These are phyloP conservation scores for Hyaloperonospora arabidopsidis DNA, from an alignment of 352 stramenopile species.

Conservation along the genomic window DNA sequence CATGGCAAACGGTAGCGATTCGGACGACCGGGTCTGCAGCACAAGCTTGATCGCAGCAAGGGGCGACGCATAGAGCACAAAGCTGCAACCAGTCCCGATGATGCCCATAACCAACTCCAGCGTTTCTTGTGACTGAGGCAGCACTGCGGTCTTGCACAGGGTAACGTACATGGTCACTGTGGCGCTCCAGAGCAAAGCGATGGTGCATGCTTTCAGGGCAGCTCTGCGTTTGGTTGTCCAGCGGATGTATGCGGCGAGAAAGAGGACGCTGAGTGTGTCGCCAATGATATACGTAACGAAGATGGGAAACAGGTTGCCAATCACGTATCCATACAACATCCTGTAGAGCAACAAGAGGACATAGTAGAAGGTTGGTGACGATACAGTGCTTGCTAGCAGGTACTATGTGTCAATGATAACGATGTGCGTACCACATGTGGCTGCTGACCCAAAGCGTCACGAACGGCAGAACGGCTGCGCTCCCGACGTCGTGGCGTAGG, in stretches of 20 bases:
- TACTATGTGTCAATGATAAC: no score
- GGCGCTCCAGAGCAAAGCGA: constrained; percentile 36
- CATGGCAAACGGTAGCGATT: constrained; percentile 57
- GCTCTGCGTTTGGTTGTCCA: constrained; percentile 31
- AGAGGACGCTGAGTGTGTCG: constrained; percentile 38
- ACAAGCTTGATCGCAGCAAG: constrained; percentile 51
- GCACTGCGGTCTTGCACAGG: constrained; percentile 25
- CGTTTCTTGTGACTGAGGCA: constrained; percentile 25
- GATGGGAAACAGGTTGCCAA: constrained; percentile 36
- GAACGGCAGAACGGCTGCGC: constrained; percentile 43
- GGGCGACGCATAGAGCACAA: constrained; percentile 59
- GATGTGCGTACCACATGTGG: constrained; percentile 50
- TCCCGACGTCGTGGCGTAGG: constrained; percentile 35
- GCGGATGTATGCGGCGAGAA: constrained; percentile 40
- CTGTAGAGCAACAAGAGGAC: constrained; percentile 13
- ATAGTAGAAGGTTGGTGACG: constrained; percentile 2
- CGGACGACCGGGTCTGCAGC: constrained; percentile 41
- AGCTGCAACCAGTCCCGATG: constrained; percentile 43
- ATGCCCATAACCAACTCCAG: constrained; percentile 33
- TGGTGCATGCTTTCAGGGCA: constrained; percentile 27
- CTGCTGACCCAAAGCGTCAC: constrained; percentile 61
- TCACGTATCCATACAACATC: constrained; percentile 60
- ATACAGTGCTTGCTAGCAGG: no score
- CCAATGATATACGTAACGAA: constrained; percentile 48
- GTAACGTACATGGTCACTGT: constrained; percentile 44